Percentiles rank a stretch among this genome's conserved stretches.
phyloP scores from a whole-genome alignment of 2,329 filamentous ascomycete genomes.

The Blastomyces parvus region DNA sequence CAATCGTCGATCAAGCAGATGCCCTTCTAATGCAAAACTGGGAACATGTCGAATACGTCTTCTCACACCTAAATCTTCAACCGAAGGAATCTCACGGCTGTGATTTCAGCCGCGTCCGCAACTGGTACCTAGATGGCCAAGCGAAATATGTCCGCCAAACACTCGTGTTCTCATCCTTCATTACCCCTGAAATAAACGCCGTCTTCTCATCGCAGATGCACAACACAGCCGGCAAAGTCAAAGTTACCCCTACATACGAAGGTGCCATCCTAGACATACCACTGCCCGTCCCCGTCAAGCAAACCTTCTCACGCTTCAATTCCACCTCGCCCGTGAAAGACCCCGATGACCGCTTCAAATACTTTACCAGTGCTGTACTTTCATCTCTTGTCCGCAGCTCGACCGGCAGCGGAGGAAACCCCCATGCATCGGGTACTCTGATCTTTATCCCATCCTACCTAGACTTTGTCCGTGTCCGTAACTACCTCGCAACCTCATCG shows the following conservation, averaged over 20 bases:
- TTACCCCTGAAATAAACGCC: slow-evolving; percentile 78
- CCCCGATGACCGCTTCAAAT: slow-evolving; percentile 80
- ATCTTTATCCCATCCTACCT: slow-evolving; percentile 90
- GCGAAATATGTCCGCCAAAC: slow-evolving; percentile 77
- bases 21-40: slow-evolving; percentile 96
- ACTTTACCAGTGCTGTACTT: slow-evolving; percentile 74
- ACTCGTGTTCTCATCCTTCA: slow-evolving; percentile 68
- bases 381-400: slow-evolving; percentile 60
- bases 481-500: slow-evolving; percentile 70
- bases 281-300: slow-evolving; percentile 55
- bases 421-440: slow-evolving; percentile 60
- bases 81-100: slow-evolving; percentile 84
- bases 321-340: slow-evolving; percentile 60
- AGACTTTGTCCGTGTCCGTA: slow-evolving; percentile 87
- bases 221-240: slow-evolving; percentile 72
- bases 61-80: slow-evolving; percentile 82
- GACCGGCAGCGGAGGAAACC: slow-evolving; percentile 30
- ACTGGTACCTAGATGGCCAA: slow-evolving; percentile 87
- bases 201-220: slow-evolving; percentile 66
- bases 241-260: slow-evolving; percentile 58
- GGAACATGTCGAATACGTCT: slow-evolving; percentile 89
- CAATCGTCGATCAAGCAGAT: slow-evolving; percentile 84
- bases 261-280: slow-evolving; percentile 66
- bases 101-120: slow-evolving; percentile 82
- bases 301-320: slow-evolving; percentile 85